Percentiles rank a stretch among this genome's conserved stretches.
These are phyloP conservation scores for Prunus campanulata DNA, from an alignment of 306 rosid genomes.

Conservation along the genomic window DNA sequence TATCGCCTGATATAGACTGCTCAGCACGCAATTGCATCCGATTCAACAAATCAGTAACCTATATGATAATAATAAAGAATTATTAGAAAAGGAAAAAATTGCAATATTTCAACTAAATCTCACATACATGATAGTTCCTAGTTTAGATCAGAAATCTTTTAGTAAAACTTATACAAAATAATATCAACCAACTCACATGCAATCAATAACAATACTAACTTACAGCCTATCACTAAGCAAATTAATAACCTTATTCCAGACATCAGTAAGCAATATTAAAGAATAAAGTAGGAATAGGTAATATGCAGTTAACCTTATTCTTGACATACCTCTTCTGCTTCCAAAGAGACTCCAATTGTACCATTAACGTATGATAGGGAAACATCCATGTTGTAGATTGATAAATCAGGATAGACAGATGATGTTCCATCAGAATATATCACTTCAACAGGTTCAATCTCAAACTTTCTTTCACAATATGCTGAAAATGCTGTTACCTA, in stretches of 20 bases:
- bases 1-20: slow-evolving; percentile 39
- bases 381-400: slow-evolving; percentile 81
- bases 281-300: neutral
- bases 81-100: neutral
- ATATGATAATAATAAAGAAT: slow-evolving; percentile 19
- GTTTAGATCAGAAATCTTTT: neutral
- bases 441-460: slow-evolving; percentile 92
- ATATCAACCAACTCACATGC: too few relatives aligned
- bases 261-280: neutral
- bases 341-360: slow-evolving; percentile 70
- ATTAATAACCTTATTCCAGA: neutral
- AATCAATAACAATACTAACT: neutral
- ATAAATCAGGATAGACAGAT: slow-evolving; percentile 72
- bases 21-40: slow-evolving; percentile 80
- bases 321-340: slow-evolving; percentile 64
- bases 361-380: slow-evolving; percentile 66
- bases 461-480: slow-evolving; percentile 67
- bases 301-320: neutral
- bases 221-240: neutral
- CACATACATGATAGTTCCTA: neutral
- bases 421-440: slow-evolving; percentile 69
- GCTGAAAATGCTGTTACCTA: slow-evolving; percentile 80
- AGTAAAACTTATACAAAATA: neutral
- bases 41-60: slow-evolving; percentile 75
- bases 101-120: neutral